These are phyloP conservation scores for Paecilomyces variotii DNA, from an alignment of 2,329 filamentous ascomycete species.

Conservation along the genomic window DNA sequence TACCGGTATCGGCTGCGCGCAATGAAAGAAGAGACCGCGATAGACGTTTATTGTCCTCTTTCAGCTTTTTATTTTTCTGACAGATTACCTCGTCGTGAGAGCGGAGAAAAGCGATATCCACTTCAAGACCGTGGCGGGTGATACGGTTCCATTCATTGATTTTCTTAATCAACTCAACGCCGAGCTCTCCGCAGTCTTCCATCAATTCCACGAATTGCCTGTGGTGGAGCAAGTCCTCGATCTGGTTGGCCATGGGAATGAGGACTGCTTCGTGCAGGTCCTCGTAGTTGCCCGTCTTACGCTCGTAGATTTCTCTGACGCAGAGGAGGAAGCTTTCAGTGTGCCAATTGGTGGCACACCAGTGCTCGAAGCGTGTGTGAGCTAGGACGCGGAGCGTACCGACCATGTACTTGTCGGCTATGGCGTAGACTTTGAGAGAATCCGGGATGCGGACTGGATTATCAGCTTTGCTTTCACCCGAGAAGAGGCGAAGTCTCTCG, in stretches of 20 bases:
- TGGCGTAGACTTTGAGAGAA: constrained; percentile 7
- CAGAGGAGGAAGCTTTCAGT: constrained; percentile 3
- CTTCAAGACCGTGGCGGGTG: constrained; percentile 4
- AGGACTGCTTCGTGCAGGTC: constrained; percentile 7
- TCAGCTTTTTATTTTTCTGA: constrained; percentile 6
- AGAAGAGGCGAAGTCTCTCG: neutral
- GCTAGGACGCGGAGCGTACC: constrained; percentile 6
- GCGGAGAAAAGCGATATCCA: constrained; percentile 6
- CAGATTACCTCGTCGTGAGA: constrained; percentile 3
- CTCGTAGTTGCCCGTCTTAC: constrained; percentile 9
- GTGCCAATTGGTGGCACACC: constrained; percentile 6
- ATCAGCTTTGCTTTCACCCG: neutral
- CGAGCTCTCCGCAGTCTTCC: constrained; percentile 7
- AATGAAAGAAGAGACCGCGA: neutral
- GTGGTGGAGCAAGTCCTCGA: constrained; percentile 4
- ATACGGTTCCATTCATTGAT: constrained; percentile 6
- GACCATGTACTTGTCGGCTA: constrained; percentile 10
- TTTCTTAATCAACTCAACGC: constrained; percentile 4
- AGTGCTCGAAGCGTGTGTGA: constrained; percentile 5
- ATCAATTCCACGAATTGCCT: constrained; percentile 2
- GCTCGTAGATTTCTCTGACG: constrained; percentile 8
- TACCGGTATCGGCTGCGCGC: neutral
- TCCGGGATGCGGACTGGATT: neutral
- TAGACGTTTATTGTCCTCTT: constrained; percentile 2
- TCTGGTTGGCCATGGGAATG: constrained; percentile 3